phyloP scores from a whole-genome alignment of 495 filamentous ascomycete species.

The Usnea hakonensis region DNA sequence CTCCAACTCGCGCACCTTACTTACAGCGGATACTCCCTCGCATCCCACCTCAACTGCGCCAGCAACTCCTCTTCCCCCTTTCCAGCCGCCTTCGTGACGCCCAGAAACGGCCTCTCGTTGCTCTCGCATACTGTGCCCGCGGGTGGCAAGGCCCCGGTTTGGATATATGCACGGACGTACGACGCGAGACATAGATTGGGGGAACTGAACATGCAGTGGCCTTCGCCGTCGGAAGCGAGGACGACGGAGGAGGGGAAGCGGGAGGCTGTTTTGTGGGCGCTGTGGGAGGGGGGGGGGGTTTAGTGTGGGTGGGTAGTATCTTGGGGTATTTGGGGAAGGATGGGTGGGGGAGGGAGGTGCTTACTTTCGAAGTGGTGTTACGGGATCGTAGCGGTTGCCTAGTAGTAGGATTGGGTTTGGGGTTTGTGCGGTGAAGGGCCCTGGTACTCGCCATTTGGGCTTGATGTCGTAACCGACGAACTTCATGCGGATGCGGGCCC shows the following conservation, averaged over 20 bases:
- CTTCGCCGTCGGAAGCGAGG: constrained; percentile 37
- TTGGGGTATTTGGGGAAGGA: not conserved
- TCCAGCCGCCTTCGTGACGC: not conserved
- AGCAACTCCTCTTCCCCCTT: constrained; percentile 2
- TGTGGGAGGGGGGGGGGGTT: too few relatives aligned
- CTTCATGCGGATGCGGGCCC: constrained; percentile 45
- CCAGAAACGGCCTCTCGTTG: constrained; percentile 10
- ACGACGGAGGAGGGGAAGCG: constrained; percentile 41
- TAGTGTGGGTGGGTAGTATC: not conserved
- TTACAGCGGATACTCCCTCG: constrained; percentile 1
- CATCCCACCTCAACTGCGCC: constrained; percentile 2
- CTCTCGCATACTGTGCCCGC: constrained; percentile 4
- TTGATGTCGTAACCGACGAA: constrained; percentile 53
- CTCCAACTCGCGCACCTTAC: not conserved
- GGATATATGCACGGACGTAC: constrained; percentile 6
- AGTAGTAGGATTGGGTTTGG: constrained; percentile 53
- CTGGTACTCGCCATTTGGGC: constrained; percentile 48
- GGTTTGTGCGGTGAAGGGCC: constrained; percentile 22
- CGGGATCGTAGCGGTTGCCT: constrained; percentile 52
- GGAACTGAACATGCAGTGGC: constrained; percentile 36
- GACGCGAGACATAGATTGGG: constrained; percentile 11
- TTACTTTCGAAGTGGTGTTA: constrained; percentile 24
- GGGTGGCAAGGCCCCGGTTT: constrained; percentile 2
- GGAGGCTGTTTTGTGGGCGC: constrained; percentile 29
- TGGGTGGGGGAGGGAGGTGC: not conserved